Conservation (phyloP, 2,329 filamentous ascomycete genomes). For the Penicillium digitatum region DNA sequence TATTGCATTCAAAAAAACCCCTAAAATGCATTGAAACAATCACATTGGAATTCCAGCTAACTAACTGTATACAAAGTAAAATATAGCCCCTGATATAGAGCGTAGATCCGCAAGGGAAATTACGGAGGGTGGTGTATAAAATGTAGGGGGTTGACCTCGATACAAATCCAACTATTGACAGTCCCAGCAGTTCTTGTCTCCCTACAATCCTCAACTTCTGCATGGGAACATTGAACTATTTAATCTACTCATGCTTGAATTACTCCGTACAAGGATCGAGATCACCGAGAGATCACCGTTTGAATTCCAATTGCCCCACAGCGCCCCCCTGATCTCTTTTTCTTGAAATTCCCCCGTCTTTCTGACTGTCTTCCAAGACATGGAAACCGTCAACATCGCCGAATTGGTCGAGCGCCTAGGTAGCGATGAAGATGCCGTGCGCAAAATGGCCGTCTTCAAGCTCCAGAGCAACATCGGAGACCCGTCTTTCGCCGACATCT, state of each 20-base stretch:
- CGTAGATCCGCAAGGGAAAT: neutral
- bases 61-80: neutral
- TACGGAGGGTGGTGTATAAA: neutral
- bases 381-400: slow-evolving; percentile 55
- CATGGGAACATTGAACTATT: neutral
- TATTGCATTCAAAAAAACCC: neutral
- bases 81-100: neutral
- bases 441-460: slow-evolving; percentile 99
- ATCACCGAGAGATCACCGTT: neutral
- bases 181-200: neutral
- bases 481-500: slow-evolving; percentile 92
- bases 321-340: slow-evolving; percentile 12
- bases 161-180: neutral
- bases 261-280: neutral
- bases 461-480: slow-evolving; percentile 93
- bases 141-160: neutral
- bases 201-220: neutral
- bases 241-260: slow-evolving; percentile 1
- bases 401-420: slow-evolving; percentile 58
- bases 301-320: slow-evolving; percentile 14
- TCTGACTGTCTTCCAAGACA: slow-evolving; percentile 22
- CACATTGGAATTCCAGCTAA: neutral
- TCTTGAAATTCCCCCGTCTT: neutral
- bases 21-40: neutral
- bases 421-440: slow-evolving; percentile 75